Evolutionary conservation across 768 basidiomycete species (phyloP), one percentile per base, ranked within the genome.

Genomic region (Albatrellus ellisii): DNA sequence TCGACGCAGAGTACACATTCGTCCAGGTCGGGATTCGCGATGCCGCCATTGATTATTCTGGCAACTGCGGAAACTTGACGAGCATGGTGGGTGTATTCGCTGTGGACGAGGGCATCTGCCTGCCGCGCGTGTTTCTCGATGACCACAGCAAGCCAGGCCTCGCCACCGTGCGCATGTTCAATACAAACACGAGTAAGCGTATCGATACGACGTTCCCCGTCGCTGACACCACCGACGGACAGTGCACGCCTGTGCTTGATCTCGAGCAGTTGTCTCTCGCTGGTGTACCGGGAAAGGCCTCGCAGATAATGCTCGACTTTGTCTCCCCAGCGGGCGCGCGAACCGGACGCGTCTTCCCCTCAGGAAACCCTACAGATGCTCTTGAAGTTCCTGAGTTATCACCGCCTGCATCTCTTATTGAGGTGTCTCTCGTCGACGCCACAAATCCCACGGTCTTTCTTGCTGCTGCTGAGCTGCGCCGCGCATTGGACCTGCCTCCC

Each of bases 361-460:
- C 78, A 0, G 72, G 71, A 20, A 63, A 62, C 11, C 58, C 76
- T 1, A 46, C 60, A 4, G 73, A 80, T 49, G 38, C 42, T 3
- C 54, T 82, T 28, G 46, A 61, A 18, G 12, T 11, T 24, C 50
- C 71, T n/a, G 42, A 41, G 18, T 38, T 54, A 22, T 46, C 50
- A 22, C 48, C 42, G 14, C 35, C 37, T 17, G 29, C 37, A 17
- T 33, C 22, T 24, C 7, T 28, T 17, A 45, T 72, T 40, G 56
- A 55, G 31, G 67, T 63, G 1, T 79, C 79, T 9, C 64, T 78
- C 7, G 68, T 85, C 10, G 82, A 85, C 51, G 80, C 80, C 1
- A 78, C 82, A 12, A 84, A 85, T 54, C 82, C 82, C 0, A 78
- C 75, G 5, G 71, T 86, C 12, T 76, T 86, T 58, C 64, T 83